Percentiles rank a stretch among this genome's conserved stretches.
Evolutionary conservation across 2,329 filamentous ascomycete genomes (phyloP).

Genomic region (Cercospora zeina): DNA sequence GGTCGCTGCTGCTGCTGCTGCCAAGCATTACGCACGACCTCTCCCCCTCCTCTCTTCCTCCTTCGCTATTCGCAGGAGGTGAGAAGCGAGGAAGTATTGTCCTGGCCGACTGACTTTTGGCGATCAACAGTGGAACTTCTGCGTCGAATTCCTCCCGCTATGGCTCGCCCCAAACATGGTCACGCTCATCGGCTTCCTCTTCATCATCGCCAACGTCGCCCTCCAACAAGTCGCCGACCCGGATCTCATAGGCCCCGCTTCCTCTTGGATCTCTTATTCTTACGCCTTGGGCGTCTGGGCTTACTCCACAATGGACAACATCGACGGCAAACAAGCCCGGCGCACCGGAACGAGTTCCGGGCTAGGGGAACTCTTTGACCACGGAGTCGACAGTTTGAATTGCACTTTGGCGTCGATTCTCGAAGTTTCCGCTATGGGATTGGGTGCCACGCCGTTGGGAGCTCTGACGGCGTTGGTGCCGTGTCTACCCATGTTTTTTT

Average conservation of each 20-base stretch:
- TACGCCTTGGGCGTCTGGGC: conserved; percentile 96
- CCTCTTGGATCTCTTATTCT: conserved; percentile 95
- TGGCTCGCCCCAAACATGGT: conserved; percentile 99
- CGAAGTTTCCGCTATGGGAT: conserved; percentile 88
- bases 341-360: conserved; percentile 93
- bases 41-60: background rate
- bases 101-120: background rate
- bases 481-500: conserved; percentile 97
- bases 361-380: conserved; percentile 94
- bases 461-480: conserved; percentile 90
- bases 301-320: conserved; percentile 97
- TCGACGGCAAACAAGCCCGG: conserved; percentile 95
- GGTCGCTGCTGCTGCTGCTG: conserved; percentile 15
- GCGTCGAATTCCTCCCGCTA: conserved; percentile 85
- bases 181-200: conserved; percentile 90
- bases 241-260: conserved; percentile 69
- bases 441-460: conserved; percentile 79
- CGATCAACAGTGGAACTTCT: conserved; percentile 81
- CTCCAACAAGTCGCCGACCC: conserved; percentile 78
- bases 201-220: conserved; percentile 81
- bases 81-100: background rate
- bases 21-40: background rate
- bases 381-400: conserved; percentile 97
- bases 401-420: conserved; percentile 90
- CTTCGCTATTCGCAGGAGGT: background rate